A percentile compares a stretch with the other conserved stretches of the same genome.
phyloP scores from a whole-genome alignment of 2,329 filamentous ascomycete genomes.

The Geosmithia morbida region DNA sequence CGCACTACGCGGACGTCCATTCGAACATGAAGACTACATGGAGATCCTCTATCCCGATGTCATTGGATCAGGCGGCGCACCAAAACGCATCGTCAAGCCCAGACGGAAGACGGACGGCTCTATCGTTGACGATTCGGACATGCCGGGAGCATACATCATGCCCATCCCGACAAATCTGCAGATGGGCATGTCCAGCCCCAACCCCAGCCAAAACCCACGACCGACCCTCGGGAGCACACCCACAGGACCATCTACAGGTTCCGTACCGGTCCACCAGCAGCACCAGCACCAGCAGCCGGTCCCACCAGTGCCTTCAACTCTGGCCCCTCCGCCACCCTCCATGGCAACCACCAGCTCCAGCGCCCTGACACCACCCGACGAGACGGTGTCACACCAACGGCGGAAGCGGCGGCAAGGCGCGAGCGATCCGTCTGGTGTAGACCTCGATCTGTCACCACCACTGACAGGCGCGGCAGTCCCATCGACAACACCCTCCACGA shows the following conservation, averaged over 20 bases:
- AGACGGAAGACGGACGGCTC: conserved; percentile 30
- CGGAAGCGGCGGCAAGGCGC: conserved; percentile 22
- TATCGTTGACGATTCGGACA: conserved; percentile 30
- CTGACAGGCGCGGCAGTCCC: conserved; percentile 1
- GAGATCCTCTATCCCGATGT: conserved; percentile 46
- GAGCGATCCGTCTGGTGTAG: conserved; percentile 1
- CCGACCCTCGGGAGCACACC: conserved; percentile 15
- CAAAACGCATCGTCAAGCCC: conserved; percentile 43
- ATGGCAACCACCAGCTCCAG: conserved; percentile 16
- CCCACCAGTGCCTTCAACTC: conserved; percentile 12
- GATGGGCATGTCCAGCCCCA: conserved; percentile 10
- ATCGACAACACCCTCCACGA: background rate
- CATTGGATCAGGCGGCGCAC: conserved; percentile 42
- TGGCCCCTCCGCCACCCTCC: conserved; percentile 6
- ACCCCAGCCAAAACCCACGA: conserved; percentile 6
- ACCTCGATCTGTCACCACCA: background rate
- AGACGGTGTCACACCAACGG: conserved; percentile 10
- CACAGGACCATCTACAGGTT: conserved; percentile 9
- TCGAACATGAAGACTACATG: conserved; percentile 47
- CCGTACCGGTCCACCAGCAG: conserved; percentile 5
- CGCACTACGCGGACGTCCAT: conserved; percentile 39
- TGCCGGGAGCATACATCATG: conserved; percentile 31
- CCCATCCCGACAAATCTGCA: conserved; percentile 23
- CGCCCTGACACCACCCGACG: conserved; percentile 41
- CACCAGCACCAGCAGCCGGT: conserved; percentile 2